Conservation (phyloP, 495 filamentous ascomycete genomes). For the Neurospora sp. region DNA sequence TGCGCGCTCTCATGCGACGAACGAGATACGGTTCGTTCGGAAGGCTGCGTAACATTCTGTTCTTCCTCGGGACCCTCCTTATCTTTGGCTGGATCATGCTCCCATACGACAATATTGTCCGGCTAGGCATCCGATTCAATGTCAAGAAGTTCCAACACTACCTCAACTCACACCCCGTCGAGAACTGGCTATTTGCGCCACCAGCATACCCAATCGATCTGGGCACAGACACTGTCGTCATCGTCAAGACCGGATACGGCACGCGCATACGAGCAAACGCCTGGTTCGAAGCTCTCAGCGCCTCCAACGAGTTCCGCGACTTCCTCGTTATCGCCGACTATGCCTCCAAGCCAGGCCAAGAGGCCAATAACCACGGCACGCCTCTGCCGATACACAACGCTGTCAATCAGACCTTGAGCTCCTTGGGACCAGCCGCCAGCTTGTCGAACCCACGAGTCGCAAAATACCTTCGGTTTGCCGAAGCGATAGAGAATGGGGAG, state of each 20-base stretch:
- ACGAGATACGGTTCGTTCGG: neutral
- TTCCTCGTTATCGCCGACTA: slow-evolving; percentile 35
- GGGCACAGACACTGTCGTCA: slow-evolving; percentile 26
- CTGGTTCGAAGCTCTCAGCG: slow-evolving; percentile 27
- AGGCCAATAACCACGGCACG: slow-evolving; percentile 8
- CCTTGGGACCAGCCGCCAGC: neutral
- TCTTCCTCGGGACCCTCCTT: neutral
- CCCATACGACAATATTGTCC: slow-evolving; percentile 14
- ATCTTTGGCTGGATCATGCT: slow-evolving; percentile 9
- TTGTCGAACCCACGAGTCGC: slow-evolving; percentile 17
- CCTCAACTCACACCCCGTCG: neutral
- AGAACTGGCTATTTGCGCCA: slow-evolving; percentile 12
- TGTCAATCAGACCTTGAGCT: slow-evolving; percentile 22
- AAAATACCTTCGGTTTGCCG: slow-evolving; percentile 27
- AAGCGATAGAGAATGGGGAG: slow-evolving; percentile 24
- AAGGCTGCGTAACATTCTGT: neutral
- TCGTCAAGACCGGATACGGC: slow-evolving; percentile 39
- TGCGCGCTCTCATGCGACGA: neutral
- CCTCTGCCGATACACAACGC: slow-evolving; percentile 24
- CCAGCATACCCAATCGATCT: slow-evolving; percentile 17
- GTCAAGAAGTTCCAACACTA: neutral
- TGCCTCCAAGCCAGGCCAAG: slow-evolving; percentile 1
- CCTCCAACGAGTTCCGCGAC: slow-evolving; percentile 17
- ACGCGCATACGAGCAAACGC: slow-evolving; percentile 25
- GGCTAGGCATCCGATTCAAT: slow-evolving; percentile 14